Evolutionary conservation across 2,329 filamentous ascomycete genomes (phyloP).

Genomic region (Calonectria hawksworthii): DNA sequence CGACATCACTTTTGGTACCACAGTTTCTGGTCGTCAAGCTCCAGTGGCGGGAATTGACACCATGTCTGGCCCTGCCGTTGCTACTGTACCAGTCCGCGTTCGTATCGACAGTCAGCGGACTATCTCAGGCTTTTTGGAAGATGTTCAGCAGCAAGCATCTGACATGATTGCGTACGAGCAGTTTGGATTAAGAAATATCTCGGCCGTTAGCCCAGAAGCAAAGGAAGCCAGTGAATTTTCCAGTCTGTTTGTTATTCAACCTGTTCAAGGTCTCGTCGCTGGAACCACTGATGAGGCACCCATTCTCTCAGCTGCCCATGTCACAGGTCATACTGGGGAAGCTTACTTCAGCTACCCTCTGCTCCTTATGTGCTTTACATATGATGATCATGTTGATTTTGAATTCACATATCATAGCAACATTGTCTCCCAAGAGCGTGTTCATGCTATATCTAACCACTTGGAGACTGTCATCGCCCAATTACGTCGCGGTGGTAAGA

Average conservation of each 20-base stretch:
- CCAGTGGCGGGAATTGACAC: constrained; percentile 8
- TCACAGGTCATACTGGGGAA: neutral
- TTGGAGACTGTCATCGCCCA: neutral
- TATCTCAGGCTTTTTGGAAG: neutral
- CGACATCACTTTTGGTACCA: constrained; percentile 16
- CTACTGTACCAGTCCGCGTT: neutral
- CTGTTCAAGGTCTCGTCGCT: neutral
- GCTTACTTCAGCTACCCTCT: constrained; percentile 5
- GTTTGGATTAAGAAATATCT: neutral
- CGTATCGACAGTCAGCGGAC: neutral
- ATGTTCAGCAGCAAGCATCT: neutral
- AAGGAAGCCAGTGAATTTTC: neutral
- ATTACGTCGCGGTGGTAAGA: neutral
- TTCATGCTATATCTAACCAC: neutral
- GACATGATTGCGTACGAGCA: neutral
- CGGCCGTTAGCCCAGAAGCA: neutral
- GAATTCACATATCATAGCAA: constrained; percentile 7
- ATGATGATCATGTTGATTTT: constrained; percentile 5
- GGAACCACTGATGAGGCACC: neutral
- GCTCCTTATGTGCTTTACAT: neutral
- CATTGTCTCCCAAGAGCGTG: neutral
- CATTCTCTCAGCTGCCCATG: neutral
- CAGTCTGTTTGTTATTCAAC: neutral
- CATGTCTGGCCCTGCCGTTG: neutral
- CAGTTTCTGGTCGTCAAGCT: constrained; percentile 15